Conservation (phyloP, 371 early-diverging fungal genomes). For the Mortierella sp. region DNA sequence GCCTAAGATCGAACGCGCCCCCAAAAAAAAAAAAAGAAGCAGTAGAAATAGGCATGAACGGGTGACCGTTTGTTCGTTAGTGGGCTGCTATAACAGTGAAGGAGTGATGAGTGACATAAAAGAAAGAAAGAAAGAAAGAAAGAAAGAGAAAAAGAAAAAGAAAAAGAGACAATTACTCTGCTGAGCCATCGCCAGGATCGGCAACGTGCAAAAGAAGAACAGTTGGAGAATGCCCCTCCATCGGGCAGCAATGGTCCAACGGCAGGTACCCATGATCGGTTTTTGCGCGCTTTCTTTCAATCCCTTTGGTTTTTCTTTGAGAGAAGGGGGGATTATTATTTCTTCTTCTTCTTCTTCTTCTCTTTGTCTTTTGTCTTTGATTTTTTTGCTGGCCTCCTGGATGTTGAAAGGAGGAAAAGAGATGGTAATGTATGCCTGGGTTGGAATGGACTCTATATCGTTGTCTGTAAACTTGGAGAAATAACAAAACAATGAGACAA, state of each 20-base stretch:
- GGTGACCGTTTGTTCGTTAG: neutral
- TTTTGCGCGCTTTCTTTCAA: no score
- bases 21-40: neutral
- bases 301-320: no score
- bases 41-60: neutral
- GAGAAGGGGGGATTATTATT: no score
- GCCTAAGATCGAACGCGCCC: neutral
- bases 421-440: no score
- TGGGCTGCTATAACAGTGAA: neutral
- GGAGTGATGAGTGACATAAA: no score
- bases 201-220: constrained; percentile 18
- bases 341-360: no score
- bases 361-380: no score
- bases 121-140: neutral
- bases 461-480: no score
- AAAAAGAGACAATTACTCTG: neutral
- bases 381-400: no score
- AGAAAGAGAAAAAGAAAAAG: neutral
- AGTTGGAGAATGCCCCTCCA: constrained; percentile 19
- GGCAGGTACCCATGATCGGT: constrained; percentile 12
- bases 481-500: no score
- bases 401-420: no score
- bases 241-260: constrained; percentile 11
- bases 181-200: constrained; percentile 30
- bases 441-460: no score